phyloP scores from a whole-genome alignment of 805 yeast genomes.

The Lipomyces oligophaga region DNA sequence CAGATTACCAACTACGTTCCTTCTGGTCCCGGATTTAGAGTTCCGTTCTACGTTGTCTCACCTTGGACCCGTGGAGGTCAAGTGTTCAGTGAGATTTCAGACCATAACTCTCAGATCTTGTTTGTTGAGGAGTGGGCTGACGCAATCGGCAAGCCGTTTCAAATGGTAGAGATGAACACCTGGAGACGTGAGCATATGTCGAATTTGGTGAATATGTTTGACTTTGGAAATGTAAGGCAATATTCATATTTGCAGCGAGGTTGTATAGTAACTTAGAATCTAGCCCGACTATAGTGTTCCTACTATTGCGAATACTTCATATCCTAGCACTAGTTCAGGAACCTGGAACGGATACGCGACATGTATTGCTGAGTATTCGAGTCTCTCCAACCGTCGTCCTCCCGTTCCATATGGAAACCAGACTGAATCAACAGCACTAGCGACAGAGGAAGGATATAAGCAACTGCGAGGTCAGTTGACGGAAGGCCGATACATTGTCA shows the following conservation, averaged over 20 bases:
- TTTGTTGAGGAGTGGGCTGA: constrained; percentile 30
- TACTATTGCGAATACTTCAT: constrained; percentile 10
- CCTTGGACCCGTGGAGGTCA: constrained; percentile 32
- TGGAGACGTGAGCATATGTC: constrained; percentile 32
- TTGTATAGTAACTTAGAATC: neutral
- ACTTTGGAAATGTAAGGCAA: constrained; percentile 17
- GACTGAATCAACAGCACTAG: constrained; percentile 14
- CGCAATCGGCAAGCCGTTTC: constrained; percentile 22
- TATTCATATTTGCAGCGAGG: neutral
- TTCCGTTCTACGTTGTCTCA: constrained; percentile 29
- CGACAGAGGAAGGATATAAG: constrained; percentile 29
- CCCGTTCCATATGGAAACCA: constrained; percentile 31
- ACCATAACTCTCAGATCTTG: constrained; percentile 30
- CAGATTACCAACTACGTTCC: constrained; percentile 18
- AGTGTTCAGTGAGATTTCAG: constrained; percentile 29
- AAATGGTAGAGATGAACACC: constrained; percentile 16
- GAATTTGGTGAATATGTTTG: constrained; percentile 28
- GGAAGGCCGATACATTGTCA: constrained; percentile 30
- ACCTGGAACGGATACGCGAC: constrained; percentile 7
- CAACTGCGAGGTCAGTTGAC: constrained; percentile 28
- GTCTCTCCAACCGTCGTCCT: constrained; percentile 12
- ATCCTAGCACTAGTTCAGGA: constrained; percentile 19
- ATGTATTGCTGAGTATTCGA: constrained; percentile 14
- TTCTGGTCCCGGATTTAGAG: constrained; percentile 33
- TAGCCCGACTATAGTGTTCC: constrained; percentile 12